phyloP scores from a whole-genome alignment of 148 eudicot genomes.

The Selenicereus undatus region DNA sequence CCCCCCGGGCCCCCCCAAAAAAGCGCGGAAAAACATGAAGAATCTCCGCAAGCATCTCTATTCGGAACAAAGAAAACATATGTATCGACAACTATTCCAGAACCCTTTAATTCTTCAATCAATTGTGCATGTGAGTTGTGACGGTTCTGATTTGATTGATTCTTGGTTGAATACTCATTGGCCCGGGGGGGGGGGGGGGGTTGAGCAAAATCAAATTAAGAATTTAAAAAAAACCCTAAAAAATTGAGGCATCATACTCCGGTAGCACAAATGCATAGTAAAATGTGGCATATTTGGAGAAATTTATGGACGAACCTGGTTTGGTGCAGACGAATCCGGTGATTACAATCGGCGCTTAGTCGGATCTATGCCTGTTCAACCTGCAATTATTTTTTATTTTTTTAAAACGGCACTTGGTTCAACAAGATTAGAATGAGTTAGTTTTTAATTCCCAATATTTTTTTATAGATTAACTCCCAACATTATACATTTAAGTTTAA shows the following conservation, averaged over 20 bases:
- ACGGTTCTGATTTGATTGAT: slow-evolving; percentile 2
- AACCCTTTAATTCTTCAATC: background rate
- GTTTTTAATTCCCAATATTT: too few species aligned
- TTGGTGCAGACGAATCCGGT: too few species aligned
- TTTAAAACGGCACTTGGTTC: background rate
- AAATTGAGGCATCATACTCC: background rate
- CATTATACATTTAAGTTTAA: too few species aligned
- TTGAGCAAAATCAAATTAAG: background rate
- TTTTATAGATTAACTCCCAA: too few species aligned
- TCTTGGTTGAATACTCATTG: background rate
- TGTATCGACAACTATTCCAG: slow-evolving; percentile 9
- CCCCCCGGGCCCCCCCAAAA: background rate
- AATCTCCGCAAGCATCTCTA: slow-evolving; percentile 16
- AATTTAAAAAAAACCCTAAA: background rate
- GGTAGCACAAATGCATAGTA: background rate
- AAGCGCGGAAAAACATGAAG: slow-evolving; percentile 10
- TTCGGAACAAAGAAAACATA: slow-evolving; percentile 5
- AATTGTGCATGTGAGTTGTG: background rate
- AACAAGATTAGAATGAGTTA: background rate
- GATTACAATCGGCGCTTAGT: background rate
- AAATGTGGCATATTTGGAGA: background rate
- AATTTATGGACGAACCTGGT: slow-evolving; percentile 4
- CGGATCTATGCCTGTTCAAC: background rate
- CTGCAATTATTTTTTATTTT: background rate
- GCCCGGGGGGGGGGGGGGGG: background rate